Evolutionary conservation across 768 basidiomycete genomes (phyloP).

Genomic region (Suillus americanus): DNA sequence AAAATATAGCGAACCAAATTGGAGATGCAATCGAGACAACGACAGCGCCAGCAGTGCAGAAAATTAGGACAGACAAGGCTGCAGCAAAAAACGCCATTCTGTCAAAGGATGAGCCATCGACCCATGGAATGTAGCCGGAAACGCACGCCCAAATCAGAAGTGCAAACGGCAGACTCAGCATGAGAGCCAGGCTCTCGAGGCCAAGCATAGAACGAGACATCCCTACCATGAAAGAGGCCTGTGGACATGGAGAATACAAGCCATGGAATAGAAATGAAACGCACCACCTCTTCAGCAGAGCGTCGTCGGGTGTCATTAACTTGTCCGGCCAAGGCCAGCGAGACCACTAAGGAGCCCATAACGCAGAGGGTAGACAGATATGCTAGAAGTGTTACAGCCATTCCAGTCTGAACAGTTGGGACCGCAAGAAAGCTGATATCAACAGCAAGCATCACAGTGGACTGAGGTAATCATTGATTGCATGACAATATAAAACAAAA

Average conservation of each 20-base stretch:
- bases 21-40: neutral
- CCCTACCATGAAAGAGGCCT: conserved; percentile 3
- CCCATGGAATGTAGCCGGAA: neutral
- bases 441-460: conserved; percentile 14
- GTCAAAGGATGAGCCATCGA: neutral
- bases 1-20: neutral
- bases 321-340: conserved; percentile 19
- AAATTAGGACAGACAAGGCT: neutral
- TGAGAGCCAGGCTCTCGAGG: conserved; percentile 23
- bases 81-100: neutral
- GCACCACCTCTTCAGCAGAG: conserved; percentile 9
- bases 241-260: neutral
- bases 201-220: neutral
- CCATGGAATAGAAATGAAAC: neutral
- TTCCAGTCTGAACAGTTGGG: neutral
- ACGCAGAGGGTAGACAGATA: conserved; percentile 9
- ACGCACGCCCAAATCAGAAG: conserved; percentile 33
- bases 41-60: neutral
- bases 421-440: conserved; percentile 11
- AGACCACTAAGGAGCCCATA: conserved; percentile 6
- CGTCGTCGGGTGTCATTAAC: conserved; percentile 26
- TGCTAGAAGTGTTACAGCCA: neutral
- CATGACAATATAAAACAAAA: neutral
- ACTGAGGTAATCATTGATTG: neutral
- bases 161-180: conserved; percentile 33